Evolutionary conservation across 441 rosid species (phyloP), one percentile per base, ranked within the genome.

Genomic region (Daphne laureola): DNA sequence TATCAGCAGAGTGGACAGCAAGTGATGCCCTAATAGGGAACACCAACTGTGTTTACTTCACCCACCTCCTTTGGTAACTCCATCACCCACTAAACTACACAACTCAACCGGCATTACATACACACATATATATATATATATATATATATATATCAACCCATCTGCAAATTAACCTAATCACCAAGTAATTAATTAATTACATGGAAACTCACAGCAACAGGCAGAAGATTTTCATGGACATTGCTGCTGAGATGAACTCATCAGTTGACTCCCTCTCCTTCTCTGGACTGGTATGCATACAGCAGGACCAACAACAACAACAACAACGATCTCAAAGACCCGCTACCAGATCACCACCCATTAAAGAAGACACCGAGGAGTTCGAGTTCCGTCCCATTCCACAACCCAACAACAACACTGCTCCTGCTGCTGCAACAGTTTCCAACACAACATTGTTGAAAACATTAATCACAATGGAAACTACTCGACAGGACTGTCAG

Each of bases 301-400:
- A 71, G 60, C 77, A 74, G 49, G 69, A 64, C 63, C 64, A 59
- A 36, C 51, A 71, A 62, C 77, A 74, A 49, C 70, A 64, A 65
- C 64, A 59, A 36, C 51, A 61, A 2, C 55, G 59, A 43, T 14
- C 53, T 47, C 36, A 4, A 21, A 21, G 60, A 38, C 53, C 59
- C 23, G 14, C 60, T 14, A 31, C 54, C 12, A 43, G 35, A 42
- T 23, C 16, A 4, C 49, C 5, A 44, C 51, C 54, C 38, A 31
- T 31, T 9, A 31, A 9, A 31, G 38, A 31, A 31, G 38, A 31
- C 27, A 61, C 15, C 25, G 73, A 71, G 12, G 73, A 71, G 12
- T 72, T 70, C 17, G 69, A 67, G 68, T 73, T 73, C 41, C 41
- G 49, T 54, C 27, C 40, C 17, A 51, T 5, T 27, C 42, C 38